A percentile compares a stretch with the other conserved stretches of the same genome.
phyloP scores from a whole-genome alignment of 2,329 filamentous ascomycete species.

The Paracoccidioides lutzii region DNA sequence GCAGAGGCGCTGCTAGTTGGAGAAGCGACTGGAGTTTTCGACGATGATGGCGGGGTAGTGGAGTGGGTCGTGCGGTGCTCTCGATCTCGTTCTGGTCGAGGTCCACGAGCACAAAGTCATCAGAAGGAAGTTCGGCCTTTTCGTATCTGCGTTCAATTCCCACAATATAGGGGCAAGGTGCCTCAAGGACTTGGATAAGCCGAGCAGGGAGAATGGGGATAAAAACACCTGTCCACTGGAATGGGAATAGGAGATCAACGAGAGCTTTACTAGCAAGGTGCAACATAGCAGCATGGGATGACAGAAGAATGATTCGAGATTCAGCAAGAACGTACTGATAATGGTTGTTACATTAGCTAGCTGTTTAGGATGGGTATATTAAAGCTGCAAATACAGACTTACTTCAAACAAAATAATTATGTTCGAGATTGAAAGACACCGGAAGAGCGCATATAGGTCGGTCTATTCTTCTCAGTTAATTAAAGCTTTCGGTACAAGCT shows the following conservation, averaged over 20 bases:
- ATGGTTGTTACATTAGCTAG: not conserved
- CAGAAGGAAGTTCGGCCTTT: slow-evolving; percentile 57
- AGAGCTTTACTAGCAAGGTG: slow-evolving; percentile 86
- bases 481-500: not conserved
- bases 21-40: slow-evolving; percentile 79
- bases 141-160: slow-evolving; percentile 82
- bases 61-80: slow-evolving; percentile 61
- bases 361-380: not conserved
- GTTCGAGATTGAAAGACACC: slow-evolving; percentile 79
- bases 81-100: slow-evolving; percentile 85
- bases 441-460: slow-evolving; percentile 86
- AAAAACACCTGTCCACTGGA: slow-evolving; percentile 88
- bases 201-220: slow-evolving; percentile 83
- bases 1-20: slow-evolving; percentile 80
- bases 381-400: slow-evolving; percentile 4
- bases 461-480: slow-evolving; percentile 32
- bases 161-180: slow-evolving; percentile 92
- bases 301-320: slow-evolving; percentile 89
- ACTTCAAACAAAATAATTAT: slow-evolving; percentile 78
- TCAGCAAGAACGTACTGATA: slow-evolving; percentile 66
- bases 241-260: slow-evolving; percentile 69
- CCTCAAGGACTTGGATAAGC: slow-evolving; percentile 79
- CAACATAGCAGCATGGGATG: slow-evolving; percentile 91
- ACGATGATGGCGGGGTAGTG: slow-evolving; percentile 75
- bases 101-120: slow-evolving; percentile 92